Conservation (phyloP, 176 grass and related monocot species). For the Puya raimondii region DNA sequence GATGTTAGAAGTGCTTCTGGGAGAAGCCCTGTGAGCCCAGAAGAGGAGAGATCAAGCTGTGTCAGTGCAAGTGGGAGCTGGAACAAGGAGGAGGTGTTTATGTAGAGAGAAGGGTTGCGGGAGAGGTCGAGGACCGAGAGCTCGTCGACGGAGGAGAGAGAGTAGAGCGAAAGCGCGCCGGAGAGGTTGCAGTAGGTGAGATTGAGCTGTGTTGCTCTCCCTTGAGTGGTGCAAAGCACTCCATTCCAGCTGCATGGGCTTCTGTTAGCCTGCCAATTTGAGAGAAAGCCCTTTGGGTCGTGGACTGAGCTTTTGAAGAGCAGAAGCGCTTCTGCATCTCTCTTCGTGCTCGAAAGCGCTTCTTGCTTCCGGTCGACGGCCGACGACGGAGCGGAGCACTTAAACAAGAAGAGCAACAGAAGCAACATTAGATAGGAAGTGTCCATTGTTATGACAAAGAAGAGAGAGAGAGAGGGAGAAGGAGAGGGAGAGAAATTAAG, state of each 20-base stretch:
- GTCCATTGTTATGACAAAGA: not conserved
- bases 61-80: constrained; percentile 30
- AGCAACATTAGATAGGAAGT: not conserved
- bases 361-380: not conserved
- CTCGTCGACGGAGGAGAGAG: constrained; percentile 33
- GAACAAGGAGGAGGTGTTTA: constrained; percentile 33
- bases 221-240: constrained; percentile 42
- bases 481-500: constrained; percentile 3
- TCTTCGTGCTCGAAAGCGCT: not conserved
- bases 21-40: constrained; percentile 43
- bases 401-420: constrained; percentile 26
- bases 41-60: constrained; percentile 52
- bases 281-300: constrained; percentile 42
- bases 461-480: not conserved
- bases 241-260: constrained; percentile 60
- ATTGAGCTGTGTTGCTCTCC: constrained; percentile 48
- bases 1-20: constrained; percentile 36
- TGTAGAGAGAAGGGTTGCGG: constrained; percentile 33
- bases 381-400: not conserved
- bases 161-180: constrained; percentile 22
- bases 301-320: constrained; percentile 56
- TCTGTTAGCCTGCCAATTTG: constrained; percentile 36
- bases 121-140: constrained; percentile 64
- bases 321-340: constrained; percentile 43
- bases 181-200: constrained; percentile 43